Evolutionary conservation across 805 yeast genomes (phyloP).

Genomic region (Geotrichum ghanense): DNA sequence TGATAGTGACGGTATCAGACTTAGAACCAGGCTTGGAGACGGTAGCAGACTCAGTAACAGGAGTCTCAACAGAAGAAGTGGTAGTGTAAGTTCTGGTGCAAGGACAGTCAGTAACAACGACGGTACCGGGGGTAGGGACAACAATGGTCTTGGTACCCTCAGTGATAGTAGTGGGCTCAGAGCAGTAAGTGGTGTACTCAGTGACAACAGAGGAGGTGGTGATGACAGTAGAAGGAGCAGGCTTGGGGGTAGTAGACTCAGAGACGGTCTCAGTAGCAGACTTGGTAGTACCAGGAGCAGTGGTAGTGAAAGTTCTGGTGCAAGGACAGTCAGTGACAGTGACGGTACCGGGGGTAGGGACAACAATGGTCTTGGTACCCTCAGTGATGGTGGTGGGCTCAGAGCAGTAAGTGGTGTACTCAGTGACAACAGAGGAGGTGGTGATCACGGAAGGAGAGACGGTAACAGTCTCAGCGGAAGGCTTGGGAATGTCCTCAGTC

Average conservation of each 20-base stretch:
- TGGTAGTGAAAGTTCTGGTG: constrained; percentile 38
- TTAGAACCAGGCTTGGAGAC: neutral
- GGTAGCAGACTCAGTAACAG: neutral
- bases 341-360: constrained; percentile 67
- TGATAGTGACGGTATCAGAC: constrained; percentile 15
- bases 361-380: constrained; percentile 61
- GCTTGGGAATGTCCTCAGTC: neutral
- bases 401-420: constrained; percentile 78
- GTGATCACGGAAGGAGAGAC: constrained; percentile 20
- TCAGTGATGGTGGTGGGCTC: constrained; percentile 52
- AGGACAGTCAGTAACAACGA: constrained; percentile 80
- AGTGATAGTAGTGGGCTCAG: constrained; percentile 53
- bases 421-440: constrained; percentile 46
- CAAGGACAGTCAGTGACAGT: constrained; percentile 85
- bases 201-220: constrained; percentile 45
- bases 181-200: constrained; percentile 75
- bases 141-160: constrained; percentile 62
- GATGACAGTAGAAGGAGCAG: constrained; percentile 6
- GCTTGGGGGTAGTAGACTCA: constrained; percentile 5
- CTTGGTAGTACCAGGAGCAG: constrained; percentile 10
- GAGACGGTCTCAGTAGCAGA: constrained; percentile 11
- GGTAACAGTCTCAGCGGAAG: constrained; percentile 8
- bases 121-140: constrained; percentile 67
- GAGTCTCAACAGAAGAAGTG: constrained; percentile 18
- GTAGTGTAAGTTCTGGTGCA: constrained; percentile 47